Evolutionary conservation across 768 basidiomycete genomes (phyloP).

Genomic region (Lactifluus echinatus): DNA sequence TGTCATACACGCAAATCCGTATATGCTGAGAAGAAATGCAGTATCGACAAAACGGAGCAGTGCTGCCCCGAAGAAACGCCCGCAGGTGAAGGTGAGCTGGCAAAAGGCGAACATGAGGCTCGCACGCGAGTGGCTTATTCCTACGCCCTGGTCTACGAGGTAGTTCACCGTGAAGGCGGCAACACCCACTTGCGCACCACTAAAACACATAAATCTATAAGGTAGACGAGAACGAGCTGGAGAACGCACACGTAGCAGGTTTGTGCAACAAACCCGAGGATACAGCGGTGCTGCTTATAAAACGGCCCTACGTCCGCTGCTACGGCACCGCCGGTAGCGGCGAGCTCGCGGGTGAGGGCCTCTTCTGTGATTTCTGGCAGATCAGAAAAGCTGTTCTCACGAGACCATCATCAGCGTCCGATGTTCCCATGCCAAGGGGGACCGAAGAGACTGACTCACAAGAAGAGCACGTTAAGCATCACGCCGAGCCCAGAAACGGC

Average conservation of each 20-base stretch:
- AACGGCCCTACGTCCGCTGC: constrained; percentile 42
- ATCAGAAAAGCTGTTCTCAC: constrained; percentile 44
- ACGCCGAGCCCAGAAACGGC: constrained; percentile 57
- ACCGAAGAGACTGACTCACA: constrained; percentile 29
- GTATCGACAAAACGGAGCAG: constrained; percentile 59
- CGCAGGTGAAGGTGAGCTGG: constrained; percentile 58
- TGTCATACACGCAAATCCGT: constrained; percentile 41
- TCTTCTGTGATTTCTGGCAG: constrained; percentile 67
- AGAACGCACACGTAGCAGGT: constrained; percentile 49
- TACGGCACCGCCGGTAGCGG: constrained; percentile 31
- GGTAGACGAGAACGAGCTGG: not conserved
- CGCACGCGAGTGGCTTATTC: constrained; percentile 42
- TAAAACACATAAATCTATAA: constrained; percentile 15
- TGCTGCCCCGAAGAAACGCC: constrained; percentile 52
- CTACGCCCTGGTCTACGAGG: constrained; percentile 50
- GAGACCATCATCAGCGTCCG: not conserved
- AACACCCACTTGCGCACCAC: constrained; percentile 58
- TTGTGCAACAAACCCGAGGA: constrained; percentile 70
- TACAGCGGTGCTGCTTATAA: constrained; percentile 57
- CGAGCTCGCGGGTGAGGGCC: constrained; percentile 43
- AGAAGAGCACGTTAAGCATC: constrained; percentile 55
- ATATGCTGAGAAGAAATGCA: constrained; percentile 48
- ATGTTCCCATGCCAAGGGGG: not conserved
- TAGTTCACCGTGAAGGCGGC: constrained; percentile 64
- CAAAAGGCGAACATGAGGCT: constrained; percentile 64